These are phyloP conservation scores for Fragosphaeria purpurea DNA, from an alignment of 2,329 filamentous ascomycete species.

Conservation along the genomic window DNA sequence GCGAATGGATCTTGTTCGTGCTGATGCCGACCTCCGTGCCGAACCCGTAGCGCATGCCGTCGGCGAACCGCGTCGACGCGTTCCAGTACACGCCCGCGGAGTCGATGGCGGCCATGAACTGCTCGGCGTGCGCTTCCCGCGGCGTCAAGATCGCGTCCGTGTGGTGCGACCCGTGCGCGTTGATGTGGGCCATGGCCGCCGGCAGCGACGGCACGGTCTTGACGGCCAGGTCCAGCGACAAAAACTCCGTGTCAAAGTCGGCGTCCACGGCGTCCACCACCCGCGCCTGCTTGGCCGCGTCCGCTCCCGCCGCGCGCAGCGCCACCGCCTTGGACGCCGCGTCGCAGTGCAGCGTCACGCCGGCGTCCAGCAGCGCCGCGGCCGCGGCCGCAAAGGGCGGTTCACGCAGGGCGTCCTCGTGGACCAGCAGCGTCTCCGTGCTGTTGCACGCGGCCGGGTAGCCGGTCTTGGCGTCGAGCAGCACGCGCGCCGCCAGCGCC, in stretches of 20 bases:
- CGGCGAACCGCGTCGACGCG: conserved; percentile 83
- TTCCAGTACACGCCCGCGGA: conserved; percentile 96
- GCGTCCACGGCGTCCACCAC: conserved; percentile 55
- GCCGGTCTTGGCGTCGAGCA: conserved; percentile 86
- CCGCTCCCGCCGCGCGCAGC: conserved; percentile 27
- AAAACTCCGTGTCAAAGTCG: conserved; percentile 84
- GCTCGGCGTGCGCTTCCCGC: conserved; percentile 56
- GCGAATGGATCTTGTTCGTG: conserved; percentile 95
- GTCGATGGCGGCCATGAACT: conserved; percentile 78
- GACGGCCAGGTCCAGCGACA: conserved; percentile 74
- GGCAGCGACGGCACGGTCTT: conserved; percentile 62
- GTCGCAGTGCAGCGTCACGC: conserved; percentile 78
- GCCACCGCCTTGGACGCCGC: conserved; percentile 55
- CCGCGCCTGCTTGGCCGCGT: conserved; percentile 18
- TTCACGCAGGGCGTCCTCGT: conserved; percentile 58
- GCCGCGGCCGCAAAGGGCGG: conserved; percentile 57
- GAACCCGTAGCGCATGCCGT: conserved; percentile 95
- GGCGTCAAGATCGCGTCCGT: conserved; percentile 84
- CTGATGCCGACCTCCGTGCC: conserved; percentile 97
- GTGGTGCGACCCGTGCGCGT: conserved; percentile 83
- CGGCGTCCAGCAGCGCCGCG: conserved; percentile 60
- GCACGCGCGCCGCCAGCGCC: conserved; percentile 60
- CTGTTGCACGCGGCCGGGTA: conserved; percentile 96
- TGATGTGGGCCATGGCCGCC: conserved; percentile 79
- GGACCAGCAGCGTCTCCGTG: conserved; percentile 82